phyloP scores from a whole-genome alignment of 352 stramenopile species.

The Pythium brachiatum region DNA sequence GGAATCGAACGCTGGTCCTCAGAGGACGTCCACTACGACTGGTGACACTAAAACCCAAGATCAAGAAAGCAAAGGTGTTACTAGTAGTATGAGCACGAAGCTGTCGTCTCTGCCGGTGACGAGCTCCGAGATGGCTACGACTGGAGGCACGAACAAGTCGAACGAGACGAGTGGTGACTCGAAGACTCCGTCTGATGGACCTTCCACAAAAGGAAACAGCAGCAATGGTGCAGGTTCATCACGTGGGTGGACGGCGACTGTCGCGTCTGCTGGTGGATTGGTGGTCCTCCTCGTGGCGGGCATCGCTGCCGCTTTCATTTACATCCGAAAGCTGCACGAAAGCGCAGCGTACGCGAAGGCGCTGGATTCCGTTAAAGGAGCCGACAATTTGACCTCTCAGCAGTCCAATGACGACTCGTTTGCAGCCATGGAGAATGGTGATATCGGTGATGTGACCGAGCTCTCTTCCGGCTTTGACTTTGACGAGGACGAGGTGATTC shows the following conservation, averaged over 20 bases:
- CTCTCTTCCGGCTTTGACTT: conserved; percentile 7
- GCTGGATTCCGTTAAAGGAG: background rate
- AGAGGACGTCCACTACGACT: background rate
- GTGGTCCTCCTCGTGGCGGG: conserved; percentile 1
- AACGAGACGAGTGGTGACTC: background rate
- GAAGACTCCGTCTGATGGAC: background rate
- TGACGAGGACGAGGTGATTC: conserved; percentile 18
- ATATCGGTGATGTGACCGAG: background rate
- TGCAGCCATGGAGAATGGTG: background rate
- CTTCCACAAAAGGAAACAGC: background rate
- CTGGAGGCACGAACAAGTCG: background rate
- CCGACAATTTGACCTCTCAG: conserved; percentile 7
- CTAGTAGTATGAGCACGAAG: background rate
- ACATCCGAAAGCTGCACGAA: background rate
- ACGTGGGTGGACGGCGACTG: background rate
- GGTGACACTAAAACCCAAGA: background rate
- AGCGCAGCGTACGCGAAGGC: background rate
- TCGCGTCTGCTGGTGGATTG: background rate
- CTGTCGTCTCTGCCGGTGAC: background rate
- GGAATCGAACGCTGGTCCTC: no score
- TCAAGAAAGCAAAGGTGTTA: background rate
- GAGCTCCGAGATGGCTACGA: background rate
- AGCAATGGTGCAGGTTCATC: background rate
- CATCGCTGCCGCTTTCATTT: background rate
- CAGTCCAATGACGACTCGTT: background rate